Conservation (phyloP, 2,329 filamentous ascomycete species). For the Thielaviopsis euricoi region DNA sequence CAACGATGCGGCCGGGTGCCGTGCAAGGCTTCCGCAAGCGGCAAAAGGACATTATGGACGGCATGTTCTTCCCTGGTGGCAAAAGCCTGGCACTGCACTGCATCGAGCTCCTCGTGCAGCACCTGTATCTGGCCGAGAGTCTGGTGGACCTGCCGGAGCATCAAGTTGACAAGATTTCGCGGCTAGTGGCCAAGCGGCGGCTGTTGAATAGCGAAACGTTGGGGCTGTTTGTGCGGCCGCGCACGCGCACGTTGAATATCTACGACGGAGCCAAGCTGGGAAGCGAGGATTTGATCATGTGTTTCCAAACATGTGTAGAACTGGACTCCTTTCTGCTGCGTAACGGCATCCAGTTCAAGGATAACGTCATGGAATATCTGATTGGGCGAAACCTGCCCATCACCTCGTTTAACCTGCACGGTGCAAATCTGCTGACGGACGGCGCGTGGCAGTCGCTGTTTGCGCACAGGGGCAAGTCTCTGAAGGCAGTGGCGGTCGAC, state of each 20-base stretch:
- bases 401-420: conserved; percentile 62
- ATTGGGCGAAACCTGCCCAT: conserved; percentile 52
- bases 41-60: conserved; percentile 75
- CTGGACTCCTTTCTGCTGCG: conserved; percentile 58
- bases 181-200: conserved; percentile 43
- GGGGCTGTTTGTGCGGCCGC: conserved; percentile 38
- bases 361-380: conserved; percentile 67
- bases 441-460: conserved; percentile 59
- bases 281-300: conserved; percentile 60
- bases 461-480: conserved; percentile 41
- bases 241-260: conserved; percentile 33
- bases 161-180: conserved; percentile 41
- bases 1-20: conserved; percentile 14
- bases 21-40: conserved; percentile 18
- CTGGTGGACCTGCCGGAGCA: conserved; percentile 41
- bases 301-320: conserved; percentile 58
- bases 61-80: conserved; percentile 44
- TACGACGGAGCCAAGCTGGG: conserved; percentile 49
- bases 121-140: conserved; percentile 44
- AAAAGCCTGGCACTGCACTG: conserved; percentile 52
- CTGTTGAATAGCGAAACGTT: conserved; percentile 37
- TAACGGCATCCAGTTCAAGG: conserved; percentile 85
- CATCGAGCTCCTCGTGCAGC: conserved; percentile 44
- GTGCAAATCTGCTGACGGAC: conserved; percentile 68
- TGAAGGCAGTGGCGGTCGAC: conserved; percentile 60